Conservation (phyloP, 73 alveolate species). For the Paramecium tetraurelia region DNA sequence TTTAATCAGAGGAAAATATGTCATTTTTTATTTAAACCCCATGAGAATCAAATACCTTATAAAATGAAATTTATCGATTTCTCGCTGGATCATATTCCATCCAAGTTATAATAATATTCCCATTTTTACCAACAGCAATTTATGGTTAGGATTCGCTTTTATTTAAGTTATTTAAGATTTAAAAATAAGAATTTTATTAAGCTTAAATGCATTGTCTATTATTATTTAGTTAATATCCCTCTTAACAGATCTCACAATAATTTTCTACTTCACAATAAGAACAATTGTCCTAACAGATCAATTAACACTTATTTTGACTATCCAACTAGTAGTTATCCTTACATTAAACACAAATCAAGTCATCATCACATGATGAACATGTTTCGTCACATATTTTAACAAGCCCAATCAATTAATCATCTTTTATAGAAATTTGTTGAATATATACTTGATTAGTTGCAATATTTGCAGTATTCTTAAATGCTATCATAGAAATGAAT, state of each 20-base stretch:
- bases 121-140: background rate
- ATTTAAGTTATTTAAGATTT: background rate
- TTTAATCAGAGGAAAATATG: background rate
- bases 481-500: background rate
- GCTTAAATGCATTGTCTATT: background rate
- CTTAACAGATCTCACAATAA: background rate
- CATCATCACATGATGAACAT: background rate
- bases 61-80: background rate
- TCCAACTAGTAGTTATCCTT: background rate
- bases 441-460: background rate
- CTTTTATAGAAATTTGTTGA: background rate
- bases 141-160: background rate
- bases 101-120: background rate
- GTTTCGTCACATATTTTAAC: background rate
- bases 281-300: background rate
- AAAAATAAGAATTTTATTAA: background rate
- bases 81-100: background rate
- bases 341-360: background rate
- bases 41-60: background rate
- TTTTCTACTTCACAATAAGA: background rate
- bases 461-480: background rate
- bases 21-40: background rate
- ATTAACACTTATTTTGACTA: background rate
- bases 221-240: background rate
- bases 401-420: background rate